Base-by-base conservation (phyloP, 192 early-diverging fungal genomes). In the Obelidium mucronatum region DNA sequence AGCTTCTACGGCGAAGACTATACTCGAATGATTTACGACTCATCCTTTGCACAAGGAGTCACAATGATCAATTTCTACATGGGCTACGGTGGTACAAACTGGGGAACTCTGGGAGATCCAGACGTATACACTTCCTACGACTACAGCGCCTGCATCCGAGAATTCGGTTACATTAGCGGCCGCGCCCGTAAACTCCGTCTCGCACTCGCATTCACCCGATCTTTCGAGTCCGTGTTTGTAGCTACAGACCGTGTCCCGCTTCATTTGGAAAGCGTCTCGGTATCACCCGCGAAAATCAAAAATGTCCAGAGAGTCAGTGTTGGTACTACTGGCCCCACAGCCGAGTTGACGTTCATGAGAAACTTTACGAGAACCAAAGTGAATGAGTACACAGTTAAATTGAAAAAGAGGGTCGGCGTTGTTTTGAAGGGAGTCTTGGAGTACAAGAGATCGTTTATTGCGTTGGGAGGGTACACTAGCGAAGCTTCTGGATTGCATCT, bases 121-220 rank as follows among this genome's bases (percentile, higher is more conserved):
- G 91, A 93, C 81, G 92, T 91, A 0, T 93, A 92, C 66, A 92
- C 91, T 22, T 89, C 87, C 0, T 92, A 93, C 75, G 92, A 93
- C 77, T 93, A 93, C 71, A 89, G 88, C 1, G 92, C 90, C 2
- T 92, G 88, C 75, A 92, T 93, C 44, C 84, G 92, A 48, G 92
- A 93, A 71, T 89, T 81, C 74, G 89, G 90, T 30, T 82, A 85
- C 64, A 80, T 90, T 37, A 91, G 90, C n/a, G 87, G 86, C 35
- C 88, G 90, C 6, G 83, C 83, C 1, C 83, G 90, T 11, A 83
- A 85, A 65, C 78, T 92, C 0, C 87, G 90, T 44, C 85, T 88
- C 30, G 79, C 88, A 5, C 42, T 91, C 11, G 62, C 89, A 5
- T 91, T 92, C 80, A 77, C 83, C 1, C 84, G 85, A 39, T 90